Conservation (phyloP, 2,329 filamentous ascomycete genomes). For the Geoglossum cookeanum region DNA sequence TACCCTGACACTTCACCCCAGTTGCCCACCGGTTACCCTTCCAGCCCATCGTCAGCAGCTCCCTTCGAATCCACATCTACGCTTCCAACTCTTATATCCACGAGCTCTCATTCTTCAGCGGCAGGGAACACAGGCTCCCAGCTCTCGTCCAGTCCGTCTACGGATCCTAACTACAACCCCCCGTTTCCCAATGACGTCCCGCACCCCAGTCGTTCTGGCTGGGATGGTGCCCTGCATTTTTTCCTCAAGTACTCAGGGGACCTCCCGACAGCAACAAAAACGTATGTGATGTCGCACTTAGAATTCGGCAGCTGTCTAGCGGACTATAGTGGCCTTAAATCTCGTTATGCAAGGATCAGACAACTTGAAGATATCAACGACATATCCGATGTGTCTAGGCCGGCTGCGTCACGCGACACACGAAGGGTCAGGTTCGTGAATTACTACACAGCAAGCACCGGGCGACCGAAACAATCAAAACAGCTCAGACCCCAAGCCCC, state of each 20-base stretch:
- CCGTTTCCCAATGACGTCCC: conserved; percentile 56
- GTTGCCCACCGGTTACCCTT: neutral
- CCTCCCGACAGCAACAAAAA: conserved; percentile 47
- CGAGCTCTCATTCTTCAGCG: conserved; percentile 2
- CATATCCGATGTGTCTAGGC: conserved; percentile 17
- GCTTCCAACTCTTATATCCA: conserved; percentile 17
- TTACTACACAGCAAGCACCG: conserved; percentile 77
- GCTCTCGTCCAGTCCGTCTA: conserved; percentile 7
- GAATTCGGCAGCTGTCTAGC: conserved; percentile 70
- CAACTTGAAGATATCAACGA: conserved; percentile 54
- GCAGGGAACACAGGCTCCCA: neutral
- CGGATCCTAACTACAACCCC: conserved; percentile 52
- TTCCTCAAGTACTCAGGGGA: conserved; percentile 61
- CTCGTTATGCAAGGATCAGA: conserved; percentile 49
- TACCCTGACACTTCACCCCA: neutral
- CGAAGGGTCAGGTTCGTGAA: conserved; percentile 58
- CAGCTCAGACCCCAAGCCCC: neutral
- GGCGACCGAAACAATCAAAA: conserved; percentile 36
- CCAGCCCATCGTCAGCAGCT: neutral
- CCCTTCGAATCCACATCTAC: neutral
- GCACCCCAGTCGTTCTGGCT: conserved; percentile 48
- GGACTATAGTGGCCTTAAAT: conserved; percentile 51
- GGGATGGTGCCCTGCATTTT: conserved; percentile 52
- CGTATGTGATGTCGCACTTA: conserved; percentile 59
- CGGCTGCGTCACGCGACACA: conserved; percentile 3